Percentiles rank a stretch among this genome's conserved stretches.
phyloP scores from a whole-genome alignment of 192 early-diverging fungal genomes.

The Linnemannia hyalina region DNA sequence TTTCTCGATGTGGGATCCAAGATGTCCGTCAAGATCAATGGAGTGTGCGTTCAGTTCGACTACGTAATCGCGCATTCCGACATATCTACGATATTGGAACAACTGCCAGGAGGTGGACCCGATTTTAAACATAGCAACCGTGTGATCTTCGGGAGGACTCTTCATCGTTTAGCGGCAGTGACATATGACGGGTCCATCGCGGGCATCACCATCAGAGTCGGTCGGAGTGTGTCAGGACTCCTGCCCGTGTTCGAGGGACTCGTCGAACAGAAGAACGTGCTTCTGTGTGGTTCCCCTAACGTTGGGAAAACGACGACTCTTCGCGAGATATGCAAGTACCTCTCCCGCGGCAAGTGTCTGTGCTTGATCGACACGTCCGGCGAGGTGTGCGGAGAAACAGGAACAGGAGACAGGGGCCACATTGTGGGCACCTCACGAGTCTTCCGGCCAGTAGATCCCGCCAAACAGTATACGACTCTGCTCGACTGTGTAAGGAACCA shows the following conservation, averaged over 20 bases:
- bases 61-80: background rate
- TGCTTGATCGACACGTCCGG: constrained; percentile 29
- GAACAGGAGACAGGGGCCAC: background rate
- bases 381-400: constrained; percentile 27
- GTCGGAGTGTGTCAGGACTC: constrained; percentile 25
- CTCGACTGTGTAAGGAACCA: constrained; percentile 28
- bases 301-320: constrained; percentile 27
- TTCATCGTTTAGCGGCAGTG: constrained; percentile 24
- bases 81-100: background rate
- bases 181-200: constrained; percentile 20
- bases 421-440: constrained; percentile 22
- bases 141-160: constrained; percentile 21
- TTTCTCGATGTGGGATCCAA: constrained; percentile 27
- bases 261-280: constrained; percentile 20
- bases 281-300: constrained; percentile 21
- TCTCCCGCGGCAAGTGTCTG: constrained; percentile 19
- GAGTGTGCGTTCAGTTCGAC: constrained; percentile 12
- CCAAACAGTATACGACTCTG: constrained; percentile 10
- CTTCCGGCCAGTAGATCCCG: constrained; percentile 11
- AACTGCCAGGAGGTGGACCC: constrained; percentile 9
- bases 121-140: constrained; percentile 9
- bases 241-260: constrained; percentile 19
- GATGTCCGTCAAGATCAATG: constrained; percentile 12
- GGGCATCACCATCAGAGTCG: constrained; percentile 14
- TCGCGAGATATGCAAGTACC: constrained; percentile 26